These are phyloP conservation scores for Syzygium oleosum DNA, from an alignment of 345 rosid genomes.

Conservation along the genomic window DNA sequence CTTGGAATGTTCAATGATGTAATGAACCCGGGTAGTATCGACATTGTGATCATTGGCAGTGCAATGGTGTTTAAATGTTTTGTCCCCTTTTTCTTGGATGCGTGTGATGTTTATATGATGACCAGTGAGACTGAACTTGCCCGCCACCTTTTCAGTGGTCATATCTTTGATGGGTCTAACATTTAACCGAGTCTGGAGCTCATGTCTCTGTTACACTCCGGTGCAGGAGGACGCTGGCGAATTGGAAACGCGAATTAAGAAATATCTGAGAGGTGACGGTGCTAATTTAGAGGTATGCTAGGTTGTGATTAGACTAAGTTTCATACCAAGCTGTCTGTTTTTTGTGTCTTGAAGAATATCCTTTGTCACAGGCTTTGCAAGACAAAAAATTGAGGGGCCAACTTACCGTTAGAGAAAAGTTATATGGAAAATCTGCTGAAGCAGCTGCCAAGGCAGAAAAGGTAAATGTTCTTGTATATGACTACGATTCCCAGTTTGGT, in stretches of 20 bases:
- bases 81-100: background rate
- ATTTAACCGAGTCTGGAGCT: background rate
- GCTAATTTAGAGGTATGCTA: slow-evolving; percentile 57
- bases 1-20: background rate
- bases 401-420: slow-evolving; percentile 54
- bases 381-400: slow-evolving; percentile 75
- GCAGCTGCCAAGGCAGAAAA: slow-evolving; percentile 82
- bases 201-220: background rate
- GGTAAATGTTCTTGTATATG: slow-evolving; percentile 22
- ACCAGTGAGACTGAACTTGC: background rate
- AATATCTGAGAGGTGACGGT: slow-evolving; percentile 66
- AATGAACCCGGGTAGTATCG: background rate
- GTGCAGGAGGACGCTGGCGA: slow-evolving; percentile 46
- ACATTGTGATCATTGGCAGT: background rate
- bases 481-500: background rate
- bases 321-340: background rate
- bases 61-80: background rate
- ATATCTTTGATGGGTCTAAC: background rate
- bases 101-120: background rate
- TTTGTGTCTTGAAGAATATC: background rate
- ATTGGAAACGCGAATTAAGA: slow-evolving; percentile 43
- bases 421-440: slow-evolving; percentile 61
- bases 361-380: slow-evolving; percentile 25
- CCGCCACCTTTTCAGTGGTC: background rate
- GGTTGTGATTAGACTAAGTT: background rate